Conservation (phyloP, 257 asterid species). For the Nyctanthes arbortristis region DNA sequence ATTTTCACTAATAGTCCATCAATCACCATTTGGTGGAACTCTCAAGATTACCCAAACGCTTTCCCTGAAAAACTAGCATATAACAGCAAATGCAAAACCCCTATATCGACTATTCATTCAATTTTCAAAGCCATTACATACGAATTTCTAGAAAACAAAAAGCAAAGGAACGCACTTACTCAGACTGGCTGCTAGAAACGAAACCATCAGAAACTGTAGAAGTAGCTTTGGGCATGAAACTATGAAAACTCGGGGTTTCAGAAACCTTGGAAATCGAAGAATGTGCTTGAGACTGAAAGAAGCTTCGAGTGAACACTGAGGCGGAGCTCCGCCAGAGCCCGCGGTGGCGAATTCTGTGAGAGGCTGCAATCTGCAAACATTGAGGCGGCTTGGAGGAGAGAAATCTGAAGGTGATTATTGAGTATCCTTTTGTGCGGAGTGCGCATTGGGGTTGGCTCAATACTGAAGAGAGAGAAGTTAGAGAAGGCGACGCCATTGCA, state of each 20-base stretch:
- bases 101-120: too few relatives aligned
- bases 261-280: constrained; percentile 32
- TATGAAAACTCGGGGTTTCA: constrained; percentile 47
- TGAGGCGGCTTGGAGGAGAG: constrained; percentile 32
- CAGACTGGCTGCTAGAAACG: constrained; percentile 45
- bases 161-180: constrained; percentile 42
- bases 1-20: background rate
- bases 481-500: constrained; percentile 60
- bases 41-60: too few relatives aligned
- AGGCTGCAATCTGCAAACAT: constrained; percentile 21
- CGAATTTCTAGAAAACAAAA: constrained; percentile 1
- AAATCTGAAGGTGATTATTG: constrained; percentile 49
- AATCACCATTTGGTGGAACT: background rate
- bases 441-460: constrained; percentile 51
- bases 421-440: constrained; percentile 42
- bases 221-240: constrained; percentile 67
- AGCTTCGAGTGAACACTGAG: constrained; percentile 43
- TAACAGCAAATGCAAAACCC: too few relatives aligned
- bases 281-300: constrained; percentile 39
- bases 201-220: constrained; percentile 32
- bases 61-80: too few relatives aligned
- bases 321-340: constrained; percentile 28
- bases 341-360: constrained; percentile 26
- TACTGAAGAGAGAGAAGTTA: constrained; percentile 57
- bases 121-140: background rate